Conservation (phyloP, 352 stramenopile genomes). For the Elongisporangium senticosum region DNA sequence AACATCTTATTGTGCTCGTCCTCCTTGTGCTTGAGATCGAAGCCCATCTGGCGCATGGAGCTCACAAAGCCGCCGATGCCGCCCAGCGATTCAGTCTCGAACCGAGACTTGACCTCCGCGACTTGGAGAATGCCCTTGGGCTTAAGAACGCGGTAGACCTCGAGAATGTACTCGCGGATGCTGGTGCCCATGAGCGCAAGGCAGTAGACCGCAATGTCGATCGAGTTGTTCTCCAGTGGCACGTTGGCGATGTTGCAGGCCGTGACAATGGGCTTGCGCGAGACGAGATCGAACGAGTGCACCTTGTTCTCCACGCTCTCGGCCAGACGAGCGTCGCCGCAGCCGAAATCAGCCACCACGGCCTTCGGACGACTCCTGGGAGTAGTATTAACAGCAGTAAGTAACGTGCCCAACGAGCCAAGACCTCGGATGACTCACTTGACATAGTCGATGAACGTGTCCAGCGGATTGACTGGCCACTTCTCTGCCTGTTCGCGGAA, state of each 20-base stretch:
- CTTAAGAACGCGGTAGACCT: conserved; percentile 94
- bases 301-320: conserved; percentile 87
- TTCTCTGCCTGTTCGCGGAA: conserved; percentile 96
- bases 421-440: conserved; percentile 35
- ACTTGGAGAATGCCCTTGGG: conserved; percentile 88
- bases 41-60: conserved; percentile 53
- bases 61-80: conserved; percentile 64
- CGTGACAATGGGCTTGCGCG: conserved; percentile 86
- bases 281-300: conserved; percentile 98
- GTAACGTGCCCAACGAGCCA: neutral
- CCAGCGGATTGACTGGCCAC: conserved; percentile 97
- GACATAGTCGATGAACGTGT: conserved; percentile 95
- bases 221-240: conserved; percentile 79
- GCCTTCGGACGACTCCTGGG: conserved; percentile 52
- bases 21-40: conserved; percentile 54
- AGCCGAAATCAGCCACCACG: conserved; percentile 97
- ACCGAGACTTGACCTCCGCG: conserved; percentile 80
- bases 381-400: conserved; percentile 5
- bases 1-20: conserved; percentile 87
- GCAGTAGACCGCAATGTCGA: conserved; percentile 97
- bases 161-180: conserved; percentile 94
- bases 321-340: conserved; percentile 94
- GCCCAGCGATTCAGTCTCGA: conserved; percentile 64
- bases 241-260: conserved; percentile 97
- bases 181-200: conserved; percentile 98